Percentiles rank a stretch among this genome's conserved stretches.
phyloP scores from a whole-genome alignment of 495 filamentous ascomycete genomes.

The Hyaloscypha finlandica region DNA sequence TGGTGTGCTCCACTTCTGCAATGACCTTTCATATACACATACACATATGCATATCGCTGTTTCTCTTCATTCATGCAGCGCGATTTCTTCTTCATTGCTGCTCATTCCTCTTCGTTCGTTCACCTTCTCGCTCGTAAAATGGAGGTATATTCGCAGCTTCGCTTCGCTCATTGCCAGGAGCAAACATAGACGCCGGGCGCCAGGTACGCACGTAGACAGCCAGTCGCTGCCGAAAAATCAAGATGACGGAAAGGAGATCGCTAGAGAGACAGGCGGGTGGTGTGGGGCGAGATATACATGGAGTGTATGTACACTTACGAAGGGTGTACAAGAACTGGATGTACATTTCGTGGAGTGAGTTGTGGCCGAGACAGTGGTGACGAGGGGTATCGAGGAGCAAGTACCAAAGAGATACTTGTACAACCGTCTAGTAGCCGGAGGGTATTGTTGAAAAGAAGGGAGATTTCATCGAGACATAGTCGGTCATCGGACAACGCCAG shows the following conservation, averaged over 20 bases:
- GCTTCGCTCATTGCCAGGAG: neutral
- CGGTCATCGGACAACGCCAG: conserved; percentile 36
- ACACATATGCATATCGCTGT: no score
- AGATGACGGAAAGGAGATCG: conserved; percentile 20
- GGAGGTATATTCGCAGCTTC: neutral
- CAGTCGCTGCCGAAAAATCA: neutral
- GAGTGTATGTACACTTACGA: neutral
- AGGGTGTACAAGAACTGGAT: neutral
- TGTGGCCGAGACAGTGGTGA: neutral
- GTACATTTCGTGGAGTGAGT: neutral
- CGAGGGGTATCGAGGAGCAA: conserved; percentile 20
- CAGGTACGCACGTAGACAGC: neutral
- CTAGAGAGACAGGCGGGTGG: conserved; percentile 27
- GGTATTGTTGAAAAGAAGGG: neutral
- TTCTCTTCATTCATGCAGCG: no score
- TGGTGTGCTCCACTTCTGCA: no score
- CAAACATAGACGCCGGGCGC: neutral
- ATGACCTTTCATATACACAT: no score
- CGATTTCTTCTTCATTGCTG: neutral
- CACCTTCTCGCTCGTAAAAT: neutral
- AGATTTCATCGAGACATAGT: conserved; percentile 26
- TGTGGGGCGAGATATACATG: neutral
- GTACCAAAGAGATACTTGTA: conserved; percentile 8
- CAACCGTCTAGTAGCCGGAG: neutral
- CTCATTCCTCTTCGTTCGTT: neutral